A percentile compares a stretch with the other conserved stretches of the same genome.
Conservation (phyloP, 179 eudicot species). For the Drosera spatulata region DNA sequence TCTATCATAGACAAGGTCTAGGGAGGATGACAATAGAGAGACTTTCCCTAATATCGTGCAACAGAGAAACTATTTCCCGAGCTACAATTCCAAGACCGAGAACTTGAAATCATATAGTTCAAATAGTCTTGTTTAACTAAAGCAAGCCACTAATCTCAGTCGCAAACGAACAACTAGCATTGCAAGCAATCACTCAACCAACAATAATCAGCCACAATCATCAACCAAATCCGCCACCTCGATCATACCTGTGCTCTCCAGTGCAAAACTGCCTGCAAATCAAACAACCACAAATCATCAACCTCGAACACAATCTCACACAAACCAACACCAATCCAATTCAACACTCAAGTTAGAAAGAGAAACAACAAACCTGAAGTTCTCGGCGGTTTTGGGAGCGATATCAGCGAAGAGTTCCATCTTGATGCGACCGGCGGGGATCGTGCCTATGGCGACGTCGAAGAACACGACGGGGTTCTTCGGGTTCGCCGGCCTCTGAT, state of each 20-base stretch:
- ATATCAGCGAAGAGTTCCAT: constrained; percentile 96
- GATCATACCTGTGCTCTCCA: constrained; percentile 78
- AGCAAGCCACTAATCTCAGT: too few relatives aligned
- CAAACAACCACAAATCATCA: background rate
- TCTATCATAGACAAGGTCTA: too few relatives aligned
- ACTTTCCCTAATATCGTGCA: too few relatives aligned
- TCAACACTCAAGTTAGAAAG: too few relatives aligned
- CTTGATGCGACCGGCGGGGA: constrained; percentile 88
- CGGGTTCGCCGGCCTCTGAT: constrained; percentile 83
- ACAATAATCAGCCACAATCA: background rate
- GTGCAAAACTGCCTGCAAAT: constrained; percentile 83
- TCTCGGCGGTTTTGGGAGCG: constrained; percentile 81
- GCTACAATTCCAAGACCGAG: too few relatives aligned
- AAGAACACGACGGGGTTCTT: constrained; percentile 85
- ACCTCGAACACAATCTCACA: too few relatives aligned
- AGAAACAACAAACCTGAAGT: constrained; percentile 36
- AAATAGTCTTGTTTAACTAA: too few relatives aligned
- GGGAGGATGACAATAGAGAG: too few relatives aligned
- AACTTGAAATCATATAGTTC: too few relatives aligned
- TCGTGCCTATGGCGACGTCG: constrained; percentile 76
- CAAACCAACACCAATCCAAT: too few relatives aligned
- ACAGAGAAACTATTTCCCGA: too few relatives aligned
- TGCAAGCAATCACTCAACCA: background rate
- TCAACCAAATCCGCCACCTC: background rate
- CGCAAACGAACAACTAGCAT: too few relatives aligned